Conservation (phyloP, 2,329 filamentous ascomycete species). For the Sporothrix dimorphospora region DNA sequence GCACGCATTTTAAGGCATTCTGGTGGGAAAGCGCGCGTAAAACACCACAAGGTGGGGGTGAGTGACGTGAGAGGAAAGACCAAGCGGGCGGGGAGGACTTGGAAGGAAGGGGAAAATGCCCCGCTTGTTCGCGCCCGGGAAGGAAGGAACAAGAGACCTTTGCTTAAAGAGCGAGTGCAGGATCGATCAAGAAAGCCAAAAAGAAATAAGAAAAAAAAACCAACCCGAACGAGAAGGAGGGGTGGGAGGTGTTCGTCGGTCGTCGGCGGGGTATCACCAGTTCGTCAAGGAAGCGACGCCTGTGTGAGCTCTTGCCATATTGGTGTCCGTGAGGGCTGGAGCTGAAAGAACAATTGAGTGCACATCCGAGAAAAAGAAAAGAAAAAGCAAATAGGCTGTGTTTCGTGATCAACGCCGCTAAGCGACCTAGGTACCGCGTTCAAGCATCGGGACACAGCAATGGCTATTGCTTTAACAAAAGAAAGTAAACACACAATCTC, state of each 20-base stretch:
- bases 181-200: slow-evolving; percentile 15
- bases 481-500: neutral
- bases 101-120: neutral
- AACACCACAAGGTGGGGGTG: neutral
- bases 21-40: neutral
- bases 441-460: neutral
- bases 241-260: neutral
- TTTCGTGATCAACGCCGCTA: slow-evolving; percentile 4
- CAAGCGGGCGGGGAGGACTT: slow-evolving; percentile 10
- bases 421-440: neutral
- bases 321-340: neutral
- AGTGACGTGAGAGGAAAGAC: slow-evolving; percentile 8
- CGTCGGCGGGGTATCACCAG: neutral
- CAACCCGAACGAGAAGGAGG: neutral
- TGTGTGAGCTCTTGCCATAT: neutral
- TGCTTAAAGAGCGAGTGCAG: neutral
- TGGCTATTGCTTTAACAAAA: neutral
- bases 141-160: slow-evolving; percentile 1
- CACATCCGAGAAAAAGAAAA: neutral
- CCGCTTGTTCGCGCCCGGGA: slow-evolving; percentile 1
- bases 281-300: neutral
- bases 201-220: neutral
- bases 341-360: neutral
- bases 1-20: neutral
- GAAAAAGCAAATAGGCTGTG: neutral